Base-by-base conservation (phyloP, 2,329 filamentous ascomycete species). In the Lizonia empirigonia region DNA sequence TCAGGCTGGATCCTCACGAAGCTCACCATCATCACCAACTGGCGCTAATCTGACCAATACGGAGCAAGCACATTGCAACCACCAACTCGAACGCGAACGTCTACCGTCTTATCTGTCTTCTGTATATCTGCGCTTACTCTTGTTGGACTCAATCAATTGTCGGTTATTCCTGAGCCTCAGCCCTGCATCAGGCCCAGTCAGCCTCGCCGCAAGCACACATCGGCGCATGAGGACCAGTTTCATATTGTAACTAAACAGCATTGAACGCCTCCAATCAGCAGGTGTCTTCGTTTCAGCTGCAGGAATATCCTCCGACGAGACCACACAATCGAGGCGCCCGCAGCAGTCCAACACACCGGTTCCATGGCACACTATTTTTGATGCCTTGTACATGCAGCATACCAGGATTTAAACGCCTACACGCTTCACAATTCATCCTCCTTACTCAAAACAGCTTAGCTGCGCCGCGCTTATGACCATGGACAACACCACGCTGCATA, bases 401-500 rank as follows among this genome's bases (percentile, higher is more conserved):
- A 34, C 58, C 44, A 55, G 52, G 53, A 59, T 58, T 55, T 64
- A 66, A 54, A 62, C 64, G 61, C 62, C 50, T 59, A 59, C 53
- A 51, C 61, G 67, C 63, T 61, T 63, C 60, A 63, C 37, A 50
- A 38, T 53, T 37, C 44, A 60, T 59, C 55, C 53, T 63, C 50
- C 54, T 63, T 64, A 55, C 63, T 54, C 53, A 67, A 64, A 65
- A 58, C 53, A 61, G 61, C 58, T 58, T 62, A 63, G 65, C 49
- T 53, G 46, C 50, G 54, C 65, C 65, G 58, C 49, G 51, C 59
- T 52, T 54, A 44, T 47, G 61, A 63, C 50, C 53, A 72, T 72
- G 70, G 64, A 62, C 41, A 65, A 68, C 53, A 87, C 85, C 18
- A 86, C 86, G 52, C 82, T 89, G 60, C 81, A 87, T 68, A 87